A percentile compares a stretch with the other conserved stretches of the same genome.
Conservation (phyloP, 768 basidiomycete species). For the Suillus weaverae region DNA sequence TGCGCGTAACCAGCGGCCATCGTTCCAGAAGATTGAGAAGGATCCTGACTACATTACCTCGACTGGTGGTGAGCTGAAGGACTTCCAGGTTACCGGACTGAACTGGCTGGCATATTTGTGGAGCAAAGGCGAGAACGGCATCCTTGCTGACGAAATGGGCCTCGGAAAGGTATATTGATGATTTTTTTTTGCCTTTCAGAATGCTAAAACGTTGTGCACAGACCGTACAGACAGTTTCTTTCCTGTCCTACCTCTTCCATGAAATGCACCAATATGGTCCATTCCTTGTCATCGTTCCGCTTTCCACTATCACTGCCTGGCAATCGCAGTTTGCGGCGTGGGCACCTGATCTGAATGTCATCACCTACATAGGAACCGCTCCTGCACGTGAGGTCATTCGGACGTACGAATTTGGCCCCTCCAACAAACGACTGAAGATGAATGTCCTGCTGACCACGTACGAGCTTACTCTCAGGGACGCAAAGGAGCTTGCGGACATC, state of each 20-base stretch:
- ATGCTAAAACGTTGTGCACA: conserved; percentile 30
- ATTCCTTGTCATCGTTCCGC: conserved; percentile 95
- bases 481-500: conserved; percentile 85
- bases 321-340: conserved; percentile 91
- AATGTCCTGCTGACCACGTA: conserved; percentile 97
- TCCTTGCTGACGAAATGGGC: conserved; percentile 99
- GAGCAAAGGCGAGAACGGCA: conserved; percentile 94
- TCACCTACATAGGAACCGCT: conserved; percentile 93
- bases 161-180: conserved; percentile 79
- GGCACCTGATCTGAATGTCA: conserved; percentile 96
- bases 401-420: conserved; percentile 84
- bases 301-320: conserved; percentile 99
- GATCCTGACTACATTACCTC: conserved; percentile 82
- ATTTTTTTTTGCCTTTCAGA: conserved; percentile 9
- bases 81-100: conserved; percentile 96
- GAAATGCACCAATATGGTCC: conserved; percentile 92
- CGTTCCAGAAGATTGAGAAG: conserved; percentile 78
- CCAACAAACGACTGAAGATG: conserved; percentile 91
- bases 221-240: conserved; percentile 95
- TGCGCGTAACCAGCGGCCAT: conserved; percentile 64
- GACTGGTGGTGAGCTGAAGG: conserved; percentile 88
- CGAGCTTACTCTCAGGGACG: conserved; percentile 89
- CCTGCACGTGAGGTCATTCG: conserved; percentile 89
- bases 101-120: conserved; percentile 99
- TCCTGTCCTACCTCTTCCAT: conserved; percentile 94